These are phyloP conservation scores for Eucalyptus pauciflora DNA, from an alignment of 345 rosid genomes.

Conservation along the genomic window DNA sequence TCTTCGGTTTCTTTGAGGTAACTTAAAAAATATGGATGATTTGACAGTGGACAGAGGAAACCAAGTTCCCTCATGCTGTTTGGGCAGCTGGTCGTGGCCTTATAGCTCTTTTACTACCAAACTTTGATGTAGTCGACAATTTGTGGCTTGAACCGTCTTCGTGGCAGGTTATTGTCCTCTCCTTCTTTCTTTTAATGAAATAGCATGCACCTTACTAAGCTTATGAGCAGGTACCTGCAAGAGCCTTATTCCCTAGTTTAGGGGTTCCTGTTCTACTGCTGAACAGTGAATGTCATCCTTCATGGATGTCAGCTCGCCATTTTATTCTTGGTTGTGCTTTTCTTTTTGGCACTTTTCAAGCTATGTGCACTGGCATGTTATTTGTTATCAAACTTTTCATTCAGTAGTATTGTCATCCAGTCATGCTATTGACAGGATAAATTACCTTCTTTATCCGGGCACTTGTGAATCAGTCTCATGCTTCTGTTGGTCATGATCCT, in stretches of 20 bases:
- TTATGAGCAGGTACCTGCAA: neutral
- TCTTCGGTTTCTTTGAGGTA: neutral
- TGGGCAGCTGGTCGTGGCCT: constrained; percentile 98
- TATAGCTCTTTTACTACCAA: constrained; percentile 66
- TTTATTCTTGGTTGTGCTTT: neutral
- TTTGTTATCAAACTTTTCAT: neutral
- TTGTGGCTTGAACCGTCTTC: constrained; percentile 91
- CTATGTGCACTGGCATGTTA: neutral
- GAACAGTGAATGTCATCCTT: neutral
- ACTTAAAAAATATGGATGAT: neutral
- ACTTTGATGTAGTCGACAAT: constrained; percentile 72
- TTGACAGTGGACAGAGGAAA: constrained; percentile 76
- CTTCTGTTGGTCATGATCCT: neutral
- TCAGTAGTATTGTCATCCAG: neutral
- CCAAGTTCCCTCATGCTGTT: constrained; percentile 85
- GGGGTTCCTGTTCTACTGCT: neutral
- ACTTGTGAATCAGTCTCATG: neutral
- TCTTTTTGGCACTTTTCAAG: neutral
- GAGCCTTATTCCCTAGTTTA: neutral
- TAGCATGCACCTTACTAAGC: neutral
- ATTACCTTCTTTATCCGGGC: neutral
- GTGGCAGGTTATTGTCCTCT: constrained; percentile 55
- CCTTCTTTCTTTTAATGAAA: neutral
- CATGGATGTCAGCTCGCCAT: neutral
- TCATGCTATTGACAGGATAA: neutral